Percentiles rank a stretch among this genome's conserved stretches.
Evolutionary conservation across 139 green algal species (phyloP).

Genomic region (Haematococcus lacustris): DNA sequence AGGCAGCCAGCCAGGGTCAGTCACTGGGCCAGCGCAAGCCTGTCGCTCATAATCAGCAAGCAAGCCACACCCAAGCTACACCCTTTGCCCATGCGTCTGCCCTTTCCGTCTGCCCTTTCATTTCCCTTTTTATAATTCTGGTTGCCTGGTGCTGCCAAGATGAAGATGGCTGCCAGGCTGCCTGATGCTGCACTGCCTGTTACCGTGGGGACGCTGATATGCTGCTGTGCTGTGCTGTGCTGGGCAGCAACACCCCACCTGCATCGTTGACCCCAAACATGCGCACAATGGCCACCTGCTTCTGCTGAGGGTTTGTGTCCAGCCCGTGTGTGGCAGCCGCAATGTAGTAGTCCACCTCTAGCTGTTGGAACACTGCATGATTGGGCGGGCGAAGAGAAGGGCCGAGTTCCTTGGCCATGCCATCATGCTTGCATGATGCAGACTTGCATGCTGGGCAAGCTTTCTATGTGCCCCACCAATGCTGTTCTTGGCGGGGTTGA

Average conservation of each 20-base stretch:
- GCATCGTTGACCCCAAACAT: constrained; percentile 91
- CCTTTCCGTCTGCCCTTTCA: too few species aligned
- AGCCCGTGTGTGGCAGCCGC: constrained; percentile 11
- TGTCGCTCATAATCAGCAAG: background rate
- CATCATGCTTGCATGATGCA: background rate
- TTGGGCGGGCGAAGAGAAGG: background rate
- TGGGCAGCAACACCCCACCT: constrained; percentile 21
- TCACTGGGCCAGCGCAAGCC: background rate
- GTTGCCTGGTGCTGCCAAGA: too few species aligned
- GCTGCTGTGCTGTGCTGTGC: too few species aligned
- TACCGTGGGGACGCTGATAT: too few species aligned
- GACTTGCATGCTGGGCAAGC: too few species aligned
- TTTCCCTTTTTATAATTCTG: too few species aligned
- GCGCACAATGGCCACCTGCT: constrained; percentile 54
- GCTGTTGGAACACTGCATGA: constrained; percentile 88
- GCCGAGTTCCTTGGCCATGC: background rate
- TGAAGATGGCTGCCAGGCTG: too few species aligned
- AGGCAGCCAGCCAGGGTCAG: background rate
- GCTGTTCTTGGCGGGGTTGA: constrained; percentile 25
- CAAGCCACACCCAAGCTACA: too few species aligned
- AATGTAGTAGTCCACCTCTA: constrained; percentile 92
- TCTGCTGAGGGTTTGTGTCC: constrained; percentile 15
- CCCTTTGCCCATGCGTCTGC: too few species aligned
- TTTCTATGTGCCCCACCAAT: background rate
- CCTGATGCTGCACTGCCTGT: too few species aligned